Evolutionary conservation across 164 flowering plant species (phyloP).

Genomic region (Chimonanthus salicifolius): DNA sequence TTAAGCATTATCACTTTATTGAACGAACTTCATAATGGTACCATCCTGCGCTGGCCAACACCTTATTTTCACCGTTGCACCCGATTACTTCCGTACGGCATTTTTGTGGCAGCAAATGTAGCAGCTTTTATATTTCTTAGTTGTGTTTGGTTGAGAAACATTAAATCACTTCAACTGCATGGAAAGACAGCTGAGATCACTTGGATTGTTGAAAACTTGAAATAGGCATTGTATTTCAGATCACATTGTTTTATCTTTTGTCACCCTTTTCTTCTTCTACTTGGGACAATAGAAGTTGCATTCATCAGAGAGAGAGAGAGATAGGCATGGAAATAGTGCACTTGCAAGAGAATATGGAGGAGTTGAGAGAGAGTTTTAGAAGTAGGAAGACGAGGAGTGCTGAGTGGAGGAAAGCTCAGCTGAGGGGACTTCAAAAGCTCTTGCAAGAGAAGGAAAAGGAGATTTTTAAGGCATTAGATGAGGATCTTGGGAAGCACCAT

Average conservation of each 20-base stretch:
- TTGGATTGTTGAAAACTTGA: background rate
- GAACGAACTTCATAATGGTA: no score
- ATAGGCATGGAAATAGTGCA: background rate
- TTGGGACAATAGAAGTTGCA: background rate
- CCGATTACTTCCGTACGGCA: no score
- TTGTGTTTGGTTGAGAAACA: background rate
- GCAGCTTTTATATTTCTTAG: background rate
- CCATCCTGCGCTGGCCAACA: no score
- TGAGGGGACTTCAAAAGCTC: slow-evolving; percentile 41
- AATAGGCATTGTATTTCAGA: background rate
- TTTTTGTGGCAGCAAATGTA: background rate
- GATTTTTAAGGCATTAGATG: slow-evolving; percentile 42
- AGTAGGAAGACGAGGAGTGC: slow-evolving; percentile 48
- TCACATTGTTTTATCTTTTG: background rate
- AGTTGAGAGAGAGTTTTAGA: slow-evolving; percentile 41
- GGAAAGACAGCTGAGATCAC: background rate
- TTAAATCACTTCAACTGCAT: background rate
- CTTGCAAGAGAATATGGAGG: slow-evolving; percentile 21
- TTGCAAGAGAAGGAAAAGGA: slow-evolving; percentile 44
- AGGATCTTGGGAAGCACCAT: slow-evolving; percentile 76
- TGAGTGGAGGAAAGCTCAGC: slow-evolving; percentile 67
- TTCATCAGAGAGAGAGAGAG: background rate
- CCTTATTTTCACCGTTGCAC: no score
- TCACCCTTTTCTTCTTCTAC: background rate
- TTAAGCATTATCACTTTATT: no score